Evolutionary conservation across 352 stramenopile species (phyloP).

Genomic region (Phytophthora lateralis): DNA sequence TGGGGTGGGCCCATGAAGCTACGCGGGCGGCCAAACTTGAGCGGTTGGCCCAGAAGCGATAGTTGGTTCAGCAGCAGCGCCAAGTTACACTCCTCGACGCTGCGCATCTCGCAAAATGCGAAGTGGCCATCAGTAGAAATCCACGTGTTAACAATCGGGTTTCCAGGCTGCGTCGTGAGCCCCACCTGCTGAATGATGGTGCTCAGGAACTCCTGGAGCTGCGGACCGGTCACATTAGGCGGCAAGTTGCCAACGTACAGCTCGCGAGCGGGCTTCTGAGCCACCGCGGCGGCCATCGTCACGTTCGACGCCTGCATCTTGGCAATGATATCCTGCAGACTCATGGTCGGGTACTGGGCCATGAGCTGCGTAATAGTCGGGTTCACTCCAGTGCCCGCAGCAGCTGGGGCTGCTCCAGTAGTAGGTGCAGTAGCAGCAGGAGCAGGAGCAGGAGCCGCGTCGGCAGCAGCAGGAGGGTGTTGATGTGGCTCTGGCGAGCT

Average conservation of each 20-base stretch:
- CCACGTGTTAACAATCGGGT: slow-evolving; percentile 87
- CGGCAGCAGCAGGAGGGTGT: slow-evolving; percentile 31
- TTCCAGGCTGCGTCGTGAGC: slow-evolving; percentile 73
- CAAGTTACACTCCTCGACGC: slow-evolving; percentile 87
- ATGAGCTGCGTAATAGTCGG: slow-evolving; percentile 90
- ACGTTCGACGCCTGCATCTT: slow-evolving; percentile 89
- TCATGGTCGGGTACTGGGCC: slow-evolving; percentile 88
- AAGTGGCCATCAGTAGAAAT: slow-evolving; percentile 88
- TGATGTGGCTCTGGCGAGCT: slow-evolving; percentile 55
- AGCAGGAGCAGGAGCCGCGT: slow-evolving; percentile 2
- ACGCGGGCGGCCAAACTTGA: slow-evolving; percentile 86
- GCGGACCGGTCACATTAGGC: slow-evolving; percentile 78
- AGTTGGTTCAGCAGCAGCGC: slow-evolving; percentile 85
- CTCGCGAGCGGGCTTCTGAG: slow-evolving; percentile 82
- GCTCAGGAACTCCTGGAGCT: slow-evolving; percentile 86
- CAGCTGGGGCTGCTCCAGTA: slow-evolving; percentile 14
- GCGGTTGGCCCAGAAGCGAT: slow-evolving; percentile 72
- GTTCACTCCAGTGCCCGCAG: slow-evolving; percentile 46
- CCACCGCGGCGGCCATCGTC: slow-evolving; percentile 71
- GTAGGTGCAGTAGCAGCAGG: slow-evolving; percentile 1
- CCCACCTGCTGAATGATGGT: slow-evolving; percentile 90
- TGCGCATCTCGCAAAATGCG: slow-evolving; percentile 89
- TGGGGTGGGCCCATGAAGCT: slow-evolving; percentile 87
- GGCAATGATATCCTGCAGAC: slow-evolving; percentile 87
- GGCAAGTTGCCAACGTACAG: slow-evolving; percentile 88